A percentile compares a stretch with the other conserved stretches of the same genome.
These are phyloP conservation scores for Chrysanthemum seticuspe DNA, from an alignment of 129 eudicot species.

Conservation along the genomic window DNA sequence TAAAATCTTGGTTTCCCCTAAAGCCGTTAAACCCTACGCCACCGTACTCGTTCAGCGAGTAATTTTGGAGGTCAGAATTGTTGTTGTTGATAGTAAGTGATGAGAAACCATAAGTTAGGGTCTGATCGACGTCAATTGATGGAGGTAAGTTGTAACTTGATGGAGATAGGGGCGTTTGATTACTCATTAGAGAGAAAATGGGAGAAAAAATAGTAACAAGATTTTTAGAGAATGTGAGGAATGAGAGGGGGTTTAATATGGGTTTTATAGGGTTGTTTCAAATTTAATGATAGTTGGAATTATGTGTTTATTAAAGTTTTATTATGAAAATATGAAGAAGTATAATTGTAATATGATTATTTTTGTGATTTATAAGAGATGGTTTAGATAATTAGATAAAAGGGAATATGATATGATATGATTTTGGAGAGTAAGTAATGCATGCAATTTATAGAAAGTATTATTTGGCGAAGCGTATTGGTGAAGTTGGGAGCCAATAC, in stretches of 20 bases:
- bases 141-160: constrained; percentile 26
- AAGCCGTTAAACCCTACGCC: constrained; percentile 4
- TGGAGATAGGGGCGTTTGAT: constrained; percentile 19
- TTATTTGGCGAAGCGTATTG: constrained; percentile 22
- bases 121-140: constrained; percentile 27
- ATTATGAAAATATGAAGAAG: not conserved
- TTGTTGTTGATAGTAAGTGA: constrained; percentile 1
- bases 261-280: constrained; percentile 8
- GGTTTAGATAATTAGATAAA: not conserved
- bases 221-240: not conserved
- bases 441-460: constrained; percentile 56
- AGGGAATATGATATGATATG: not conserved
- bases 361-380: not conserved
- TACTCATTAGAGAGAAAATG: not conserved
- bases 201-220: not conserved
- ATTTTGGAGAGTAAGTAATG: constrained; percentile 9
- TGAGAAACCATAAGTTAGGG: constrained; percentile 10
- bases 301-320: not conserved
- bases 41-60: constrained; percentile 9
- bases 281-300: not conserved
- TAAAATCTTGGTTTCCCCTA: constrained; percentile 19
- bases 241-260: constrained; percentile 11
- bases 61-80: not conserved
- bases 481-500: constrained; percentile 26
- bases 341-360: constrained; percentile 9